Evolutionary conservation across 2,329 filamentous ascomycete genomes (phyloP).

Genomic region (Aspergillus calidoustus): DNA sequence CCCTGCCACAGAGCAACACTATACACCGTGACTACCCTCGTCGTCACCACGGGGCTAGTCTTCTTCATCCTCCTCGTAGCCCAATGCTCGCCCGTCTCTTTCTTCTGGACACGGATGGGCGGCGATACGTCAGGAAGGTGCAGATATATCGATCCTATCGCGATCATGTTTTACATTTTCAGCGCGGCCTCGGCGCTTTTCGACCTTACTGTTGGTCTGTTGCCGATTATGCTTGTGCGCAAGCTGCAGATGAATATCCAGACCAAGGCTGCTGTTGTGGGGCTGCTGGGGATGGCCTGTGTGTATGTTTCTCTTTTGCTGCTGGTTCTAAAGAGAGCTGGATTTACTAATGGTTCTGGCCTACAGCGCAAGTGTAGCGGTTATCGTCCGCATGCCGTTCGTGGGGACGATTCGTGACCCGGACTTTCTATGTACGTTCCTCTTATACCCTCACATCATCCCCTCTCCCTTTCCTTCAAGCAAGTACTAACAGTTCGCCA

Average conservation of each 20-base stretch:
- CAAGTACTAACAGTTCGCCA: not conserved
- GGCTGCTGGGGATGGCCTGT: conserved; percentile 28
- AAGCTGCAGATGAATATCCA: conserved; percentile 27
- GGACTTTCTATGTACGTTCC: conserved; percentile 26
- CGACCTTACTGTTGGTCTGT: conserved; percentile 25
- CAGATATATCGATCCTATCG: conserved; percentile 17
- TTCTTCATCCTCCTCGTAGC: conserved; percentile 54
- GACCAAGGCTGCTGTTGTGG: conserved; percentile 24
- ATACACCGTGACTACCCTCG: conserved; percentile 45
- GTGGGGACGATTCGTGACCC: conserved; percentile 20
- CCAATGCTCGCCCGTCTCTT: conserved; percentile 54
- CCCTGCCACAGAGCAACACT: conserved; percentile 51
- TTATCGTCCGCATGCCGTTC: conserved; percentile 25
- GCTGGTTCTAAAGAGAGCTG: not conserved
- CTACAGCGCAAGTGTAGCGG: conserved; percentile 26
- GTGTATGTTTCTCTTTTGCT: conserved; percentile 19
- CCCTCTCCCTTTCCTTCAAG: not conserved
- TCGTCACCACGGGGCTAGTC: conserved; percentile 46
- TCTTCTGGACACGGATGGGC: conserved; percentile 49
- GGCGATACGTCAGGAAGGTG: conserved; percentile 16
- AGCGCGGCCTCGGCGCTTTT: conserved; percentile 23
- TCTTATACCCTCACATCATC: not conserved
- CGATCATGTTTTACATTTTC: conserved; percentile 26
- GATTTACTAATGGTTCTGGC: not conserved
- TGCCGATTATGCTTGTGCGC: conserved; percentile 27